These are phyloP conservation scores for Hypoxylon trugodes DNA, from an alignment of 495 filamentous ascomycete genomes.

Conservation along the genomic window DNA sequence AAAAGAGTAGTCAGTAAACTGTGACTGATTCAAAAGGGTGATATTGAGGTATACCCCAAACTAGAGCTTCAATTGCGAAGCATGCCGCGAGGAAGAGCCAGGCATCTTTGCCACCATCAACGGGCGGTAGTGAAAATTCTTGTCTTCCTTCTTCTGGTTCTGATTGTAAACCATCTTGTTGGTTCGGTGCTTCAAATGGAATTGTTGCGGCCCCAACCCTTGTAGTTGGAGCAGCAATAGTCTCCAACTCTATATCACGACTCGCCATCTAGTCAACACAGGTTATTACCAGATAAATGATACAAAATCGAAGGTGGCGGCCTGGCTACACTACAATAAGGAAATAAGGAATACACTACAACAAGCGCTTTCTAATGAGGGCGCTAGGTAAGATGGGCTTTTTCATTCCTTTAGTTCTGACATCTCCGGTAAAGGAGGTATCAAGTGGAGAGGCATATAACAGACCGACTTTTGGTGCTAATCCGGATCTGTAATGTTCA, in stretches of 20 bases:
- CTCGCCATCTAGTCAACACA: constrained; percentile 15
- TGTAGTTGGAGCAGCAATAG: constrained; percentile 2
- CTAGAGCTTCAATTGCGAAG: constrained; percentile 64
- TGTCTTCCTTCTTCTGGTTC: constrained; percentile 26
- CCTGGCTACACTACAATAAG: background rate
- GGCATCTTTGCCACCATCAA: constrained; percentile 64
- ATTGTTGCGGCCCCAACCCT: constrained; percentile 1
- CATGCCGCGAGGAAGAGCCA: constrained; percentile 66
- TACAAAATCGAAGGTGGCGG: background rate
- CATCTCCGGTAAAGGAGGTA: constrained; percentile 26
- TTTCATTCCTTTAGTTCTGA: constrained; percentile 13
- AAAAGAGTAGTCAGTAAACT: constrained; percentile 13
- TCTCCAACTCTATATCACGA: constrained; percentile 31
- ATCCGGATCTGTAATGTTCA: too few relatives aligned
- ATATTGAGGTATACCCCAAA: constrained; percentile 59
- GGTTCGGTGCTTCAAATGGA: background rate
- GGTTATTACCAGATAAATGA: background rate
- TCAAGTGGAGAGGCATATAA: constrained; percentile 18
- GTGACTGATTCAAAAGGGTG: background rate
- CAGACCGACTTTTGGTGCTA: constrained; percentile 23
- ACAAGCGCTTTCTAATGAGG: background rate
- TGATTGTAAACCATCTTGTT: background rate
- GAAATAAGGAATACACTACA: background rate
- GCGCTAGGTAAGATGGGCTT: too few relatives aligned
- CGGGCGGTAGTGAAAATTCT: constrained; percentile 57